Evolutionary conservation across 2,329 filamentous ascomycete species (phyloP).

Genomic region (Pestalotiopsis sp.): DNA sequence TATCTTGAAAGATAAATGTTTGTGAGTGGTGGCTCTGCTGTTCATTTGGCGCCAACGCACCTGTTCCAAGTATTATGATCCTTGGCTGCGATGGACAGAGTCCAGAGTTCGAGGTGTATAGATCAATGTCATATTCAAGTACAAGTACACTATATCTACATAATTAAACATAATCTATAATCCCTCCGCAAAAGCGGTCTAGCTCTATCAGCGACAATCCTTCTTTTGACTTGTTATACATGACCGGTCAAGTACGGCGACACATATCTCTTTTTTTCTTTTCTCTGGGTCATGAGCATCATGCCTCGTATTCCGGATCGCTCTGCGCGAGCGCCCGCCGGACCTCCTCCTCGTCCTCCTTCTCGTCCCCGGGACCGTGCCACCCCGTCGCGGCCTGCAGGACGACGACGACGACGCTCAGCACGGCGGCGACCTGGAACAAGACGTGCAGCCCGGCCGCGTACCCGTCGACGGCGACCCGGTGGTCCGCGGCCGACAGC

Average conservation of each 20-base stretch:
- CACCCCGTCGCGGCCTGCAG: constrained; percentile 54
- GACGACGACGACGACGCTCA: constrained; percentile 43
- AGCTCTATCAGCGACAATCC: too few relatives aligned
- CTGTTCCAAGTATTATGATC: too few relatives aligned
- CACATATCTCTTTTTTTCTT: not conserved
- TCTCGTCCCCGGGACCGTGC: constrained; percentile 41
- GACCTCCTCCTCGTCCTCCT: constrained; percentile 52
- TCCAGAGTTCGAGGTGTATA: too few relatives aligned
- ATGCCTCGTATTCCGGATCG: constrained; percentile 11
- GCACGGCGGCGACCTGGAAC: constrained; percentile 46
- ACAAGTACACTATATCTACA: too few relatives aligned
- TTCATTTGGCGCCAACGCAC: too few relatives aligned
- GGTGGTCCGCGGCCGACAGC: constrained; percentile 40
- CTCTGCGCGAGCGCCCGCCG: constrained; percentile 21
- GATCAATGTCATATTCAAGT: too few relatives aligned
- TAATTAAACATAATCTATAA: too few relatives aligned
- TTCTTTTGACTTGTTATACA: not conserved
- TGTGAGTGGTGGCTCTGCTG: too few relatives aligned
- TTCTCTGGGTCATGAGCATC: not conserved
- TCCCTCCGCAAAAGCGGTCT: too few relatives aligned
- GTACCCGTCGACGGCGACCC: constrained; percentile 49
- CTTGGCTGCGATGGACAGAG: too few relatives aligned
- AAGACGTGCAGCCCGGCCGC: constrained; percentile 43
- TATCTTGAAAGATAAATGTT: too few relatives aligned
- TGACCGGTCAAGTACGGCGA: not conserved